Base-by-base conservation (phyloP, 75 land plant genomes). In the Cupressus sempervirens region DNA sequence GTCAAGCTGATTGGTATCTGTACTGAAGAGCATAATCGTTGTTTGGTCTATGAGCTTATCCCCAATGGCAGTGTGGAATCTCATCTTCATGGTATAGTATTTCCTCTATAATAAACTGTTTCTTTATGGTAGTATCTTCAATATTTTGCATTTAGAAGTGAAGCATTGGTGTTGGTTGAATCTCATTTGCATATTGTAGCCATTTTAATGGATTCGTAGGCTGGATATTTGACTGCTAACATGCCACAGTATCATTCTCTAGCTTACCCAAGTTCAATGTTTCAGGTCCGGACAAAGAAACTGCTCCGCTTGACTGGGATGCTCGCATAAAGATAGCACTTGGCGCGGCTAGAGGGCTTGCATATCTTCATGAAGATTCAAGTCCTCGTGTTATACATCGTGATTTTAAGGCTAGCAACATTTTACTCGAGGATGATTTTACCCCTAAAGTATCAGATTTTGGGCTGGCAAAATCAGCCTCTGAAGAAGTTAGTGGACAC, bases 381-480 rank as follows among this genome's bases (percentile, higher is more conserved):
- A 95, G 91, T 84, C 99, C 99, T 36, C 87, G 96, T 62, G 98
- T 97, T 36, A 97, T 97, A 41, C 99, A 97, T 86, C 91, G 99
- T 35, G 99, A 97, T 84, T 97, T 97, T 88, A 95, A 97, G 87
- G 89, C 99, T 11, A 97, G 99, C 89, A 97, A 97, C 87, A 95
- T 97, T 80, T 89, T 97, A 86, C 84, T 97, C 81, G 99, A 97
- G 84, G 82, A 93, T 85, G 98, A 97, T 83, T 97, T 90, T 84
- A 97, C 94, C n/a, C 98, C 99, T 14, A 97, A 95, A 88, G 99
- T 97, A 16, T 94, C 99, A 13, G 99, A 97, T 84, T 96, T 96
- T 88, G 98, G 98, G 72, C 85, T 97, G 87, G 99, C 99, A 23
- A 95, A 93, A 85, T 83, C 94, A 34, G 99, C 98, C 32, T 43